These are phyloP conservation scores for Salvia splendens DNA, from an alignment of 257 asterid genomes.

Conservation along the genomic window DNA sequence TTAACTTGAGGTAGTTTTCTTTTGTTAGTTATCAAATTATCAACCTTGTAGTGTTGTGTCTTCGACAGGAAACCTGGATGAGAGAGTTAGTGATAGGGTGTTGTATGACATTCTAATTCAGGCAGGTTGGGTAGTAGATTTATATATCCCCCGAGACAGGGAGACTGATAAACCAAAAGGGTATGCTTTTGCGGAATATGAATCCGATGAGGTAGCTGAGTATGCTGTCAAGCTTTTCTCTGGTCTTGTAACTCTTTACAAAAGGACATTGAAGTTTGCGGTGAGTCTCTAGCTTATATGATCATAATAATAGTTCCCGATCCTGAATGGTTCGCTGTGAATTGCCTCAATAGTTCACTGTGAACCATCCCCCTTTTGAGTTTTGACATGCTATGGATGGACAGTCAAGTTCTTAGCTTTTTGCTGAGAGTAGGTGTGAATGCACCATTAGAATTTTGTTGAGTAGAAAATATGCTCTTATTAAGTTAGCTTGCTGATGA, in stretches of 20 bases:
- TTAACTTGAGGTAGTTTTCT: background rate
- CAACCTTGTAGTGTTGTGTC: slow-evolving; percentile 2
- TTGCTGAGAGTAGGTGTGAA: slow-evolving; percentile 5
- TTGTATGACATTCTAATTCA: slow-evolving; percentile 92
- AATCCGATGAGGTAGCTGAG: slow-evolving; percentile 80
- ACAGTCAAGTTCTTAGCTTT: slow-evolving; percentile 26
- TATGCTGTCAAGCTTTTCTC: slow-evolving; percentile 95
- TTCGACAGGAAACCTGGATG: slow-evolving; percentile 79
- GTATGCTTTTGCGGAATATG: slow-evolving; percentile 87
- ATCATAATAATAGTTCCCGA: slow-evolving; percentile 25
- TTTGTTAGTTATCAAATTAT: background rate
- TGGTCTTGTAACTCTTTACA: slow-evolving; percentile 78
- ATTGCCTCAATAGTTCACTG: slow-evolving; percentile 1
- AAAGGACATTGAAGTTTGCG: slow-evolving; percentile 73
- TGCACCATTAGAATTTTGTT: background rate
- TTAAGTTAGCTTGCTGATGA: background rate
- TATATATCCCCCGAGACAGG: slow-evolving; percentile 81
- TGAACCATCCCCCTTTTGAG: slow-evolving; percentile 9
- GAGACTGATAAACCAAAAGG: slow-evolving; percentile 86
- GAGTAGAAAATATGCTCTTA: slow-evolving; percentile 22
- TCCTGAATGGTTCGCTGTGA: slow-evolving; percentile 33
- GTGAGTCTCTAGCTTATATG: slow-evolving; percentile 39
- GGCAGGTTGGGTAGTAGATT: slow-evolving; percentile 84
- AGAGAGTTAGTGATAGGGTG: slow-evolving; percentile 79
- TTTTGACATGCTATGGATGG: slow-evolving; percentile 11